phyloP scores from a whole-genome alignment of 2,329 filamentous ascomycete genomes.

The Pestalotiopsis fici region DNA sequence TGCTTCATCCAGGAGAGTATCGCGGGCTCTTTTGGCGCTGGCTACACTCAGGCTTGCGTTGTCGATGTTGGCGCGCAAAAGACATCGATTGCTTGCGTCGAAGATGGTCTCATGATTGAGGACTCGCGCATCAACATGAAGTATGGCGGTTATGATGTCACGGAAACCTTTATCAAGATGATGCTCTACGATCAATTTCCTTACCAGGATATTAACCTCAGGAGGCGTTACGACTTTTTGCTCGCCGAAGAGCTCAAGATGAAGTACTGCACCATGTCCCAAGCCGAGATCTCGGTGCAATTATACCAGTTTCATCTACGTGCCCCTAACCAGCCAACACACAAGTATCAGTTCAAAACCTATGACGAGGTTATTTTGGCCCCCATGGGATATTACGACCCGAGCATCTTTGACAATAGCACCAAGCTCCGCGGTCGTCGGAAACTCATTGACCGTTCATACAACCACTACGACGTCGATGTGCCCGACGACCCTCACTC shows the following conservation, averaged over 20 bases:
- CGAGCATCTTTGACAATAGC: conserved; percentile 80
- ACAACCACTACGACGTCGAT: conserved; percentile 90
- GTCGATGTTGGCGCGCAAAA: conserved; percentile 97
- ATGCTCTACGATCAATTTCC: conserved; percentile 96
- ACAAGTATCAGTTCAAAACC: conserved; percentile 93
- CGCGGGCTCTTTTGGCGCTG: conserved; percentile 91
- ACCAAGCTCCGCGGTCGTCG: conserved; percentile 78
- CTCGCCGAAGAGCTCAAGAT: conserved; percentile 95
- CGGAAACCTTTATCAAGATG: conserved; percentile 95
- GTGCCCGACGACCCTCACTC: conserved; percentile 86
- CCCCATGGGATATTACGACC: conserved; percentile 92
- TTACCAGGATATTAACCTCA: conserved; percentile 91
- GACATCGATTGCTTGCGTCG: conserved; percentile 94
- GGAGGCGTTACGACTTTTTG: conserved; percentile 86
- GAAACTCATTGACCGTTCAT: conserved; percentile 82
- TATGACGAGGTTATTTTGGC: conserved; percentile 97
- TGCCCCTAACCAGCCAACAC: conserved; percentile 82
- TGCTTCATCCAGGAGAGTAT: conserved; percentile 97
- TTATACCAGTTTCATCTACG: conserved; percentile 88
- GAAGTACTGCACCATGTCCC: conserved; percentile 88
- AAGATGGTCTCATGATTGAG: conserved; percentile 92
- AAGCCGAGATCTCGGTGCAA: conserved; percentile 86
- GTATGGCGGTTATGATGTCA: conserved; percentile 89
- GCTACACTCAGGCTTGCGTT: conserved; percentile 91
- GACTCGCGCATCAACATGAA: conserved; percentile 96